Base-by-base conservation (phyloP, 2,329 filamentous ascomycete species). In the Bisporella sp. region DNA sequence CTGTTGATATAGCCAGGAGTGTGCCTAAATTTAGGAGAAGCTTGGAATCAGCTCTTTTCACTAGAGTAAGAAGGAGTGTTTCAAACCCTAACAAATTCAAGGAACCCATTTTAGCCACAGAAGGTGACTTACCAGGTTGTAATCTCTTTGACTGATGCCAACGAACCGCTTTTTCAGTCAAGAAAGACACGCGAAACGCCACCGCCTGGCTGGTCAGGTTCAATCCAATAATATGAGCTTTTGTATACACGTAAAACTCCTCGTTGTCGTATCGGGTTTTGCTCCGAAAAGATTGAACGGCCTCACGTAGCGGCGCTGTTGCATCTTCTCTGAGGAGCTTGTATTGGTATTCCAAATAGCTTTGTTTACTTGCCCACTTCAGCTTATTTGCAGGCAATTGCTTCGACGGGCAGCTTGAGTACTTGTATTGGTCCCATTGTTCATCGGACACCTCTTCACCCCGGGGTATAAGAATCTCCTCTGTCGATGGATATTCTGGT, bases 311-410 rank as follows among this genome's bases (percentile, higher is more conserved):
- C 1, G 83, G 77, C 9, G 85, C 78, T 3, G 87, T 71, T 0
- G 82, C 79, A 62, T 96, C 89, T 61, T 89, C 86, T 3, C 90
- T 77, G 6, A 89, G 73, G 1, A 96, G 76, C 3, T 81, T 73
- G 62, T 93, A 95, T 46, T 95, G 87, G 0, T 81, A 77, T 32
- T 79, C 71, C 0, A 96, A 71, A 51, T 95, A 96, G 0, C 75
- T 71, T 1, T 81, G 73, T 43, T 79, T 84, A 4, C 73, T 79
- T 0, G 67, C 55, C 73, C 84, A 92, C 8, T 8, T 21, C 35
- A 37, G 8, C 35, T 9, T 37, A 37, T 37, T 9, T 37, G 35
- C n/a, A 2, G 21, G 21, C 21, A n/a, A 37, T 37, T 37, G 35
- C 35, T 8, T 9, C 8, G 35, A 4, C 8, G 35, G n/a, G 4